Base-by-base conservation (phyloP, 2,329 filamentous ascomycete species). In the Colletotrichum orbiculare region DNA sequence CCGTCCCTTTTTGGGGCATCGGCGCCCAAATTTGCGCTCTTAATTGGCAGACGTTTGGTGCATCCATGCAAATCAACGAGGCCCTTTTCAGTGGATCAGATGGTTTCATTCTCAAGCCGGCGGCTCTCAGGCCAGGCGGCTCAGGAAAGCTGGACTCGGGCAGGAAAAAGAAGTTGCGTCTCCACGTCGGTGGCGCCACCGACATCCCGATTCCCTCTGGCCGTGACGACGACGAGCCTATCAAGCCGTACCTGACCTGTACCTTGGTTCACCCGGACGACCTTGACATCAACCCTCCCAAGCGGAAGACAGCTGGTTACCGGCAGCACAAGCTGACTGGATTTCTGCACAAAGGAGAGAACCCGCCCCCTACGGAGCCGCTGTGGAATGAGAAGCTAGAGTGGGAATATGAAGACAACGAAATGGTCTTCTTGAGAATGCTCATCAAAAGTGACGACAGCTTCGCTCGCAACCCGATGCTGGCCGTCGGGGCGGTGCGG, bases 21-120 rank as follows among this genome's bases (percentile, higher is more conserved):
- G 89, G 89, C 1, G 88, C 89, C 2, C 89, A 91, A 70, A 88
- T 91, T 50, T 90, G 87, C 72, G 89, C 89, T 3, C 80, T 91
- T 56, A 91, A 91, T 76, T 89, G 88, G 86, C 89, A 91, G 71
- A 89, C 84, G 0, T 91, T 90, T 68, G 87, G 87, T 39, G 83
- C 84, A 7, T 83, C 83, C 71, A 88, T 89, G 78, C 89, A 91
- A 74, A 79, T 91, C 68, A 91, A 91, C 72, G 88, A 90, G 70
- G 89, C 89, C 0, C 78, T 91, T 0, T 91, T 91, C 74, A 82
- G 80, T 50, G 88, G 87, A 11, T 87, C 88, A 0, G 86, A 87
- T 35, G 89, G 89, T 8, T 91, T 86, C 70, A 84, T 91, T 1
- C 78, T 91, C 25, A 91, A 91, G 73, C 89, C 89, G 0, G 81